phyloP scores from a whole-genome alignment of 306 rosid species.

The Cucumis cinereus region DNA sequence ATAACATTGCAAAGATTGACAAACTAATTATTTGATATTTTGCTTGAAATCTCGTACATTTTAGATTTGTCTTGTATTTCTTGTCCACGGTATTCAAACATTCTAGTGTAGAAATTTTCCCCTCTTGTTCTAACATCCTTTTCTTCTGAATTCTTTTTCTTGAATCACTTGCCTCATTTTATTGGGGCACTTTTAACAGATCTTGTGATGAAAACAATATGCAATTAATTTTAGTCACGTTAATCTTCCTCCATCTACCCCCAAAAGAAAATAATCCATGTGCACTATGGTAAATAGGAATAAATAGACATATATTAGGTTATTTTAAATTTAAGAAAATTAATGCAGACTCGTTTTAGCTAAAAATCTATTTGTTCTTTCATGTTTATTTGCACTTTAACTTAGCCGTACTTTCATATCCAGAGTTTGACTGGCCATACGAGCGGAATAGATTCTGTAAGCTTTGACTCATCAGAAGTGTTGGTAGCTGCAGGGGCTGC shows the following conservation, averaged over 20 bases:
- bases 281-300: neutral
- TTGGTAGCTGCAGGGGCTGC: constrained; percentile 99
- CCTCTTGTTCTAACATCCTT: neutral
- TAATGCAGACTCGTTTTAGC: neutral
- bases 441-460: constrained; percentile 94
- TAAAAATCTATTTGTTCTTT: neutral
- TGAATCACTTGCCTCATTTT: neutral
- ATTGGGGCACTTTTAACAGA: neutral
- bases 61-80: neutral
- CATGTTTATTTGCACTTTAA: constrained; percentile 9
- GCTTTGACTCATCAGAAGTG: constrained; percentile 94
- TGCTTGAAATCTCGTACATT: neutral
- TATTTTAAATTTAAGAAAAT: neutral
- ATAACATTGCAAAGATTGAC: neutral
- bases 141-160: neutral
- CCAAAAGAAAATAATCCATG: neutral
- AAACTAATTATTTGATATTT: neutral
- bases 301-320: neutral
- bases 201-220: neutral
- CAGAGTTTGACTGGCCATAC: constrained; percentile 98
- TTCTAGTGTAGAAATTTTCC: neutral
- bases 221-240: neutral
- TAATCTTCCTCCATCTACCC: neutral
- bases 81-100: neutral
- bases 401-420: constrained; percentile 20